These are phyloP conservation scores for Corylus americana DNA, from an alignment of 306 rosid genomes.

Conservation along the genomic window DNA sequence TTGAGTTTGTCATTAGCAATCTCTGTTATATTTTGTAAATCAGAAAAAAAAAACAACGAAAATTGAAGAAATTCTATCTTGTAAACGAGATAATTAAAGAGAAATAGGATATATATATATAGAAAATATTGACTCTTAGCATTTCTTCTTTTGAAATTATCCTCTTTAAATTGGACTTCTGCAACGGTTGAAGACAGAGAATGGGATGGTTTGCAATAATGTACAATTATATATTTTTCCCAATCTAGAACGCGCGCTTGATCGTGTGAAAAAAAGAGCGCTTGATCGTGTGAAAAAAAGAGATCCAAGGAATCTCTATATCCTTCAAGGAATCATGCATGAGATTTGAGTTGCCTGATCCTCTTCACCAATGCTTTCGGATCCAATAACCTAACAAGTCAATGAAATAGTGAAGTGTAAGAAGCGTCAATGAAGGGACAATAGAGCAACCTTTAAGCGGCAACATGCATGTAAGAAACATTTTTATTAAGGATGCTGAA, in stretches of 20 bases:
- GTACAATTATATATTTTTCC: too few relatives aligned
- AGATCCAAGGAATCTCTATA: slow-evolving; percentile 41
- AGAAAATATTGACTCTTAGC: too few relatives aligned
- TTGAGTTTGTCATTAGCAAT: not conserved
- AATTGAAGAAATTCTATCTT: not conserved
- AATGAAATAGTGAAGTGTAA: not conserved
- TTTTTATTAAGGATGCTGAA: not conserved
- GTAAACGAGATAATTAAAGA: not conserved
- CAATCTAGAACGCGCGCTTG: too few relatives aligned
- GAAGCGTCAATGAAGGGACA: not conserved
- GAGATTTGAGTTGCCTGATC: slow-evolving; percentile 77
- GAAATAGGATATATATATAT: too few relatives aligned
- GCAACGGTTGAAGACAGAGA: too few relatives aligned
- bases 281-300: too few relatives aligned
- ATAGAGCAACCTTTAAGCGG: not conserved
- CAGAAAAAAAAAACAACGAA: not conserved
- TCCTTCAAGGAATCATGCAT: slow-evolving; percentile 59
- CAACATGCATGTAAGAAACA: not conserved
- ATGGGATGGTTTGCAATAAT: too few relatives aligned
- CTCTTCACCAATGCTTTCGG: slow-evolving; percentile 65
- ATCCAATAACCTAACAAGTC: slow-evolving; percentile 64
- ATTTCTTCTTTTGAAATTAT: too few relatives aligned
- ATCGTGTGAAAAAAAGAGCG: too few relatives aligned
- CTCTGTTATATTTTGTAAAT: not conserved
- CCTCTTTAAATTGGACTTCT: too few relatives aligned